These are phyloP conservation scores for Colletotrichum sp. DNA, from an alignment of 2,329 filamentous ascomycete species.

Conservation along the genomic window DNA sequence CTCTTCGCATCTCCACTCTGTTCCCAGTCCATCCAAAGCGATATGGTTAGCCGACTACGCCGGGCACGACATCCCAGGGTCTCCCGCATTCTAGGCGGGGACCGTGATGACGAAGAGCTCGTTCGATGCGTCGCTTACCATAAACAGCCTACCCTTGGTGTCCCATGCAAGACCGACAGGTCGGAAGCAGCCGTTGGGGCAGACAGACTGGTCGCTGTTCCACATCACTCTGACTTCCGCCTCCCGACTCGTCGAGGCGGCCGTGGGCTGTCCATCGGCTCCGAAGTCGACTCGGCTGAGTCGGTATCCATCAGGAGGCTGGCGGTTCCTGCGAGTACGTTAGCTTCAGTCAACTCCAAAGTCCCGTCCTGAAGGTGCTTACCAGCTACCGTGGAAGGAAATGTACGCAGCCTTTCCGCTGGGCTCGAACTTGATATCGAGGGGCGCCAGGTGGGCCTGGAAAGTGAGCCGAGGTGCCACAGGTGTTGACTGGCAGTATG, in stretches of 20 bases:
- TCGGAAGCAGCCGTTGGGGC: slow-evolving; percentile 64
- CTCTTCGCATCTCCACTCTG: neutral
- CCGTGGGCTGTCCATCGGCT: slow-evolving; percentile 36
- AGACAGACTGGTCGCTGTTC: slow-evolving; percentile 53
- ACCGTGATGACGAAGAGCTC: slow-evolving; percentile 65
- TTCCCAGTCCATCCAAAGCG: neutral
- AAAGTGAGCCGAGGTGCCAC: slow-evolving; percentile 62
- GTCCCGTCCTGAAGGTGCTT: slow-evolving; percentile 27
- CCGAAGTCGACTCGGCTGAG: slow-evolving; percentile 41
- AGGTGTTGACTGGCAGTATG: slow-evolving; percentile 41
- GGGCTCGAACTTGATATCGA: slow-evolving; percentile 72
- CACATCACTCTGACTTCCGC: slow-evolving; percentile 53
- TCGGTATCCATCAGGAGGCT: slow-evolving; percentile 41
- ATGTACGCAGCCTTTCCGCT: slow-evolving; percentile 66
- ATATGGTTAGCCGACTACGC: neutral
- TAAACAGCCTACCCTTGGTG: slow-evolving; percentile 59
- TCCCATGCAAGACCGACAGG: slow-evolving; percentile 65
- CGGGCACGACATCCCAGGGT: neutral
- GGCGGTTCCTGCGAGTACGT: slow-evolving; percentile 30
- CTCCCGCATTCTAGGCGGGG: neutral
- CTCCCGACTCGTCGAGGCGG: slow-evolving; percentile 37
- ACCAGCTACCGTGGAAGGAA: slow-evolving; percentile 77
- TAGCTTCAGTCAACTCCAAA: neutral
- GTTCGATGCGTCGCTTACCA: slow-evolving; percentile 68
- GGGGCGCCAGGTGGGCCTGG: slow-evolving; percentile 71